Evolutionary conservation across 2,329 filamentous ascomycete species (phyloP).

Genomic region (Didymella pomorum): DNA sequence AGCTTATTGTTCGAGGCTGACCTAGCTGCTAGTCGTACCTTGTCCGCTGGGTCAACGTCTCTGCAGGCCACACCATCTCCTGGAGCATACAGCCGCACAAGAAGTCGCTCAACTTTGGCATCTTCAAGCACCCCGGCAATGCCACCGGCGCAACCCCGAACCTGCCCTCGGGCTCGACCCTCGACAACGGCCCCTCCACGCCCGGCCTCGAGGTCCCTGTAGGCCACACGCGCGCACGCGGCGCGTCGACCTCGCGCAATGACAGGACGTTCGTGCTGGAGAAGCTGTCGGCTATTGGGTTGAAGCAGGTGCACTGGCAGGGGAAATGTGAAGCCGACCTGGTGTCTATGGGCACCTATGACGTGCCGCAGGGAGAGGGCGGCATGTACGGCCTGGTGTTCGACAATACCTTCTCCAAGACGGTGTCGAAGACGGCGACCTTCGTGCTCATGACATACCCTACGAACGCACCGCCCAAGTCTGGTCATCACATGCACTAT

Average conservation of each 20-base stretch:
- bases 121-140: conserved; percentile 93
- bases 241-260: conserved; percentile 66
- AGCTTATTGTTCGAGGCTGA: conserved; percentile 4
- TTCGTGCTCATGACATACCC: conserved; percentile 95
- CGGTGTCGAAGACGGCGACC: conserved; percentile 89
- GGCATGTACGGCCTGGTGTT: conserved; percentile 98
- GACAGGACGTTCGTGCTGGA: conserved; percentile 74
- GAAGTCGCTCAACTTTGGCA: conserved; percentile 97
- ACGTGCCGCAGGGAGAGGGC: conserved; percentile 75
- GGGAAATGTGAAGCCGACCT: conserved; percentile 97
- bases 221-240: conserved; percentile 62
- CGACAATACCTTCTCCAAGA: conserved; percentile 97
- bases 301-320: conserved; percentile 76
- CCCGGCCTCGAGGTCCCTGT: conserved; percentile 60
- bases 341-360: conserved; percentile 87
- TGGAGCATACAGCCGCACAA: conserved; percentile 98
- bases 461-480: conserved; percentile 78
- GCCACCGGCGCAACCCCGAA: conserved; percentile 59
- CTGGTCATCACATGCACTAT: conserved; percentile 72
- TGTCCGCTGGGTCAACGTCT: conserved; percentile 94
- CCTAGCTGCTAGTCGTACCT: conserved; percentile 79
- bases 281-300: conserved; percentile 68
- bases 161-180: conserved; percentile 46
- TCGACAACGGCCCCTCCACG: conserved; percentile 44
- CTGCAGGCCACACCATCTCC: conserved; percentile 88